Conservation (phyloP, 2,329 filamentous ascomycete genomes). For the Tolypocladium album region DNA sequence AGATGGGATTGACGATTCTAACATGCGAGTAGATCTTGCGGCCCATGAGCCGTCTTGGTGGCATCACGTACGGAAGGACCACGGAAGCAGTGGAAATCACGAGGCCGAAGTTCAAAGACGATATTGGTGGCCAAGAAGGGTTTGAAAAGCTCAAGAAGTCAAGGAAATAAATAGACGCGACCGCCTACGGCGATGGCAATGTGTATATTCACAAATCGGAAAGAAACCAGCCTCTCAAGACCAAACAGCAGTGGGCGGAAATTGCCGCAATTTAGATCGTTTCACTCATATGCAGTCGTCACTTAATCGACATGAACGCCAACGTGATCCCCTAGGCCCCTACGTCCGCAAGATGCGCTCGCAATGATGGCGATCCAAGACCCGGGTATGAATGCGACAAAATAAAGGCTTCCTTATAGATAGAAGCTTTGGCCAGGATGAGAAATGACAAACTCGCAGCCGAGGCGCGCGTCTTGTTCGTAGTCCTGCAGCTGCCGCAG, state of each 20-base stretch:
- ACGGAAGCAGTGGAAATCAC: conserved; percentile 63
- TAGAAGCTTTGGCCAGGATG: conserved; percentile 50
- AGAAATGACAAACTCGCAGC: conserved; percentile 71
- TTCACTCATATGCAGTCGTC: conserved; percentile 3
- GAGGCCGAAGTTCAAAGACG: conserved; percentile 45
- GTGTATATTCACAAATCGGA: not conserved
- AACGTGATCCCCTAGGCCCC: not conserved
- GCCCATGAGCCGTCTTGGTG: conserved; percentile 70
- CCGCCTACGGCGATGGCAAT: not conserved
- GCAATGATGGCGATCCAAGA: not conserved
- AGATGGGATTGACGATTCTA: not conserved
- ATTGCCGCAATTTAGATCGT: not conserved
- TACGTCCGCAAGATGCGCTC: not conserved
- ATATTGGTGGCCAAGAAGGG: conserved; percentile 41
- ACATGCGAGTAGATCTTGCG: conserved; percentile 44
- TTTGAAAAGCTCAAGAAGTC: conserved; percentile 43
- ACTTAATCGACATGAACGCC: not conserved
- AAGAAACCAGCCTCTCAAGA: not conserved
- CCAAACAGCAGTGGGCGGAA: not conserved
- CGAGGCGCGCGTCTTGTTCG: conserved; percentile 54
- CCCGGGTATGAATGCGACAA: conserved; percentile 1
- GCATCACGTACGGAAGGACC: conserved; percentile 70
- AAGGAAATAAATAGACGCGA: conserved; percentile 6
- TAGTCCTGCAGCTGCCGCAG: conserved; percentile 56
- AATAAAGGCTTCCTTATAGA: conserved; percentile 24